Percentiles rank a stretch among this genome's conserved stretches.
Conservation (phyloP, 495 filamentous ascomycete species). For the Xylaria grammica region DNA sequence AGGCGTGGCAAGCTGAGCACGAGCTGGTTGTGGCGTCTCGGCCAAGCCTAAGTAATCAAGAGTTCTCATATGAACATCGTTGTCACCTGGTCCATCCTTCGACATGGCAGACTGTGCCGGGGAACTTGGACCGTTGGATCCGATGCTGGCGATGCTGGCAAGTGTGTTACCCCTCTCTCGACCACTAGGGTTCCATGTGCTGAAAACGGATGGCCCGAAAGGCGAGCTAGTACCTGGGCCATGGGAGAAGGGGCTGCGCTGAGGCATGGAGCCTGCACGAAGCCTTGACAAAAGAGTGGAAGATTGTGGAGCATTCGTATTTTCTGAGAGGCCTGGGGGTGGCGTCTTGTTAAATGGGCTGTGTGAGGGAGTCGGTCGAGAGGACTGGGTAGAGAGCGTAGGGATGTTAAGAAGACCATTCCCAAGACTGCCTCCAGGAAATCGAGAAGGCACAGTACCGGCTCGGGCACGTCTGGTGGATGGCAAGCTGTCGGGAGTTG, state of each 20-base stretch:
- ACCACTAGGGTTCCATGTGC: conserved; percentile 74
- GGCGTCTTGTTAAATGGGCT: conserved; percentile 83
- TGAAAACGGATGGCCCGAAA: conserved; percentile 89
- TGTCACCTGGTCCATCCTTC: conserved; percentile 82
- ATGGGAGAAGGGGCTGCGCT: conserved; percentile 73
- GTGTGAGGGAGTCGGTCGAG: conserved; percentile 85
- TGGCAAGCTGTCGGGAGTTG: conserved; percentile 61
- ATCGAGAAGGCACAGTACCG: conserved; percentile 94
- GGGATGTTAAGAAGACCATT: conserved; percentile 65
- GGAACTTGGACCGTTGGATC: conserved; percentile 85
- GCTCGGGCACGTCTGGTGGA: conserved; percentile 76
- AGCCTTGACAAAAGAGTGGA: conserved; percentile 83
- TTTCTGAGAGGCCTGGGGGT: conserved; percentile 73
- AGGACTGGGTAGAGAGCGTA: conserved; percentile 76
- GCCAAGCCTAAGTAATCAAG: conserved; percentile 95
- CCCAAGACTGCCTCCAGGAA: conserved; percentile 70
- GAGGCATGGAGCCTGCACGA: conserved; percentile 94
- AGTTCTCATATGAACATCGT: conserved; percentile 84
- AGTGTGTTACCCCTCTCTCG: conserved; percentile 84
- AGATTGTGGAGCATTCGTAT: conserved; percentile 59
- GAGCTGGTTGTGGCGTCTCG: conserved; percentile 86
- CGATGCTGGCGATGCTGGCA: conserved; percentile 73
- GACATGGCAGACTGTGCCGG: conserved; percentile 90
- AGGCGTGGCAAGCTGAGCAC: conserved; percentile 72
- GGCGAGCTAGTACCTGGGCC: conserved; percentile 60